Percentiles rank a stretch among this genome's conserved stretches.
Evolutionary conservation across 108 stramenopile genomes (phyloP).

Genomic region (Nannochloropsis gaditana): DNA sequence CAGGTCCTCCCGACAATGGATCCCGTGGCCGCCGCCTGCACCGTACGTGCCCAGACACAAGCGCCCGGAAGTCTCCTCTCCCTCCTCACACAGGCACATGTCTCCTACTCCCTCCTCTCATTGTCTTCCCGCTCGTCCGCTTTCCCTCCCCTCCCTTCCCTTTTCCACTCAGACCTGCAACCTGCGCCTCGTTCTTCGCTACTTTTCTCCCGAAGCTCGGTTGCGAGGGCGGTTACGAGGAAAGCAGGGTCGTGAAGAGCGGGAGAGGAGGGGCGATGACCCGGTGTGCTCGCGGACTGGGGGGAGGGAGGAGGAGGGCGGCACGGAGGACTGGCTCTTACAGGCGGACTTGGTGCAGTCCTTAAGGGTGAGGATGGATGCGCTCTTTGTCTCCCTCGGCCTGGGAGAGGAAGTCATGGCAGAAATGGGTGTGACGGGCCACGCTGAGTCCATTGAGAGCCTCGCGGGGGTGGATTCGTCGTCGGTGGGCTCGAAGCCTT

Average conservation of each 20-base stretch:
- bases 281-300: neutral
- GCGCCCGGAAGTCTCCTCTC: neutral
- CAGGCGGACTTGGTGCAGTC: neutral
- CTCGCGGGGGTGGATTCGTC: too few species aligned
- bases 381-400: neutral
- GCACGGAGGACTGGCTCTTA: neutral
- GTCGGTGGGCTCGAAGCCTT: too few species aligned
- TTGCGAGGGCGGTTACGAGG: neutral
- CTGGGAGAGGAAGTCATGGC: neutral
- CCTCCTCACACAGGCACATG: neutral
- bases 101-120: neutral
- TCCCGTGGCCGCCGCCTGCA: neutral
- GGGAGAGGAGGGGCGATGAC: neutral
- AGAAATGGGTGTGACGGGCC: neutral
- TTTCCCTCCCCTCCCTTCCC: neutral
- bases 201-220: neutral
- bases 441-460: too few species aligned
- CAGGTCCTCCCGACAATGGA: neutral
- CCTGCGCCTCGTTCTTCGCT: neutral
- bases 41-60: neutral
- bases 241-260: neutral
- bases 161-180: neutral
- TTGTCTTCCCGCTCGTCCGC: neutral
- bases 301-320: neutral
- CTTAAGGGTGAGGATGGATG: neutral